Evolutionary conservation across 1,284 basidiomycete species (phyloP).

Genomic region (Cystobasidium sp.): DNA sequence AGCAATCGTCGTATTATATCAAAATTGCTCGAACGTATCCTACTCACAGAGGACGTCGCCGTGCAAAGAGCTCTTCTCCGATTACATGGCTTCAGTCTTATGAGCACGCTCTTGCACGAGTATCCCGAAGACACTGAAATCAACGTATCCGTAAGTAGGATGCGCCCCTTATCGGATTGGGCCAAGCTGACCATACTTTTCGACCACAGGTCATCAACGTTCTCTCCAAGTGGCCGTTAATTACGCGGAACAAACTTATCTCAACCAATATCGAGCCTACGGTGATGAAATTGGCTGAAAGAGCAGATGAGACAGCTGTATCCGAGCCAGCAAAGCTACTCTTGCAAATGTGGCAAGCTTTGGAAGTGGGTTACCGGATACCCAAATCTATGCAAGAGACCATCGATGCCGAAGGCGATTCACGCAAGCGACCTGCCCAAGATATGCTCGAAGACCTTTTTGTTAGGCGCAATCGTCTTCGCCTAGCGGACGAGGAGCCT

Average conservation of each 20-base stretch:
- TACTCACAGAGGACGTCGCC: constrained; percentile 81
- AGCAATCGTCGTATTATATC: constrained; percentile 78
- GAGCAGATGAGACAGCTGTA: constrained; percentile 60
- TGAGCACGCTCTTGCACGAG: constrained; percentile 86
- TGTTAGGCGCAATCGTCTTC: constrained; percentile 9
- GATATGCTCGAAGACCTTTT: constrained; percentile 24
- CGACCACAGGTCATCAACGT: constrained; percentile 69
- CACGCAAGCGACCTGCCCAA: constrained; percentile 27
- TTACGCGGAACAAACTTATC: constrained; percentile 90
- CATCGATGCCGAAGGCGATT: constrained; percentile 34
- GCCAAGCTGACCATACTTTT: constrained; percentile 40
- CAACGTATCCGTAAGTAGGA: constrained; percentile 65
- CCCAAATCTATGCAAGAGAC: constrained; percentile 64
- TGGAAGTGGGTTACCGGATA: constrained; percentile 82
- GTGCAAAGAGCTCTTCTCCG: constrained; percentile 86
- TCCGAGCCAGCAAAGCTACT: constrained; percentile 61
- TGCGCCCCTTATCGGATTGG: constrained; percentile 4
- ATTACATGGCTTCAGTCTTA: constrained; percentile 88
- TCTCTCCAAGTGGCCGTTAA: constrained; percentile 77
- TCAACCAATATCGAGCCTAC: constrained; percentile 77
- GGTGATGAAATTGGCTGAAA: constrained; percentile 63
- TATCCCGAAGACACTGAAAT: constrained; percentile 74
- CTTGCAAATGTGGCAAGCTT: constrained; percentile 71
- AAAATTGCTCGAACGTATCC: constrained; percentile 84
- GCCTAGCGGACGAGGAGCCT: constrained; percentile 19